Conservation (phyloP, 2,329 filamentous ascomycete species). For the Colletotrichum camelliae region DNA sequence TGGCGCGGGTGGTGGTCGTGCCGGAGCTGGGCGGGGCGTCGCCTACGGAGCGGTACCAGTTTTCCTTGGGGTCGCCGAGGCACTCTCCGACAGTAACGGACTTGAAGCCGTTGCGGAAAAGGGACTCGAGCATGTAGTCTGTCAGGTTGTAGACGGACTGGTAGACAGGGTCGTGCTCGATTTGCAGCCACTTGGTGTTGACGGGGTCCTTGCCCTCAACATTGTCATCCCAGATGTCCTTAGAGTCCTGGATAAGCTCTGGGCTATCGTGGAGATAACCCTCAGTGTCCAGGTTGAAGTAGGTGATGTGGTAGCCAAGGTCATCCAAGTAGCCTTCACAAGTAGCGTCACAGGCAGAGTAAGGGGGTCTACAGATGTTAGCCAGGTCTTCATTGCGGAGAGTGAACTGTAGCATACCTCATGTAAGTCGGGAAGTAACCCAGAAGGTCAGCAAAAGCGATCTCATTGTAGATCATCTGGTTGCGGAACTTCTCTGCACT, state of each 20-base stretch:
- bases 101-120: constrained; percentile 42
- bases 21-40: neutral
- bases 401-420: constrained; percentile 24
- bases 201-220: constrained; percentile 32
- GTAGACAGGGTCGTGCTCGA: constrained; percentile 48
- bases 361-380: constrained; percentile 37
- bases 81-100: constrained; percentile 59
- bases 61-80: constrained; percentile 53
- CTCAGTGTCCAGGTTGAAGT: constrained; percentile 41
- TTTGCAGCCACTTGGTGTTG: constrained; percentile 23
- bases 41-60: constrained; percentile 56
- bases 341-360: constrained; percentile 45
- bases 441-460: constrained; percentile 60
- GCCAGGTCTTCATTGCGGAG: neutral
- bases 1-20: neutral
- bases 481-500: constrained; percentile 37
- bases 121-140: constrained; percentile 38
- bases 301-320: constrained; percentile 41
- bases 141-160: constrained; percentile 44
- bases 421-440: constrained; percentile 62
- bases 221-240: constrained; percentile 41
- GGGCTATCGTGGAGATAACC: constrained; percentile 37
- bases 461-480: constrained; percentile 59
- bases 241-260: constrained; percentile 36
- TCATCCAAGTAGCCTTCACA: constrained; percentile 19